Base-by-base conservation (phyloP, 257 asterid species). In the Nicotiana benthamiana region DNA sequence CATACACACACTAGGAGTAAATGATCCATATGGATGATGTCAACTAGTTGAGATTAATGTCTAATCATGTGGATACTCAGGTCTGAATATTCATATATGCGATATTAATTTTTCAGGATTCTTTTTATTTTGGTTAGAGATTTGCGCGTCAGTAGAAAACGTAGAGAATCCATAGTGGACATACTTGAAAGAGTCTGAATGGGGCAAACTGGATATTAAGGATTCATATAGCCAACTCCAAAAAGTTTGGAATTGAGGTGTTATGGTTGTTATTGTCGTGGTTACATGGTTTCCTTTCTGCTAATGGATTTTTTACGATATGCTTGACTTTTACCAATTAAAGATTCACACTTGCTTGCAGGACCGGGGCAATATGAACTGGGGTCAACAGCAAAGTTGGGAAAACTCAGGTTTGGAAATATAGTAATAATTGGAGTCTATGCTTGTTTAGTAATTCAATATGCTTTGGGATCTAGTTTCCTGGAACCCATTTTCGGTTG, bases 361-460 rank as follows among this genome's bases (percentile, higher is more conserved):
- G 99, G 97, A 91, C 20, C 85, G 91, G 95, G 97, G 91, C 56
- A 90, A 77, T 80, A 89, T 93, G 86, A 87, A 81, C 86, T 92
- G 97, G 99, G 89, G 83, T 85, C 98, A 88, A 81, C 97, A 88
- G 46, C 99, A 92, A 83, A 88, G 79, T 83, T 89, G 95, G 97
- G 92, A 90, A 75, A 89, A 90, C 89, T 91, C 89, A 89, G 89
- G 97, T 95, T 76, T 83, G 93, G 85, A 54, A 59, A 82, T 64
- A 65, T 81, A n/a, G 67, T 63, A 64, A 30, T 24, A 75, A 62
- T 81, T 52, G 63, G 80, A 48, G 46, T 56, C n/a, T 51, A 75
- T 75, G 26, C 75, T 74, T 48, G 40, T 65, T 52, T 46, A 52
- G 77, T 34, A 24, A 66, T 83, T 80, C 75, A 27, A 53, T 79